Evolutionary conservation across 495 filamentous ascomycete species (phyloP).

Genomic region (Lasiosphaeria miniovina): DNA sequence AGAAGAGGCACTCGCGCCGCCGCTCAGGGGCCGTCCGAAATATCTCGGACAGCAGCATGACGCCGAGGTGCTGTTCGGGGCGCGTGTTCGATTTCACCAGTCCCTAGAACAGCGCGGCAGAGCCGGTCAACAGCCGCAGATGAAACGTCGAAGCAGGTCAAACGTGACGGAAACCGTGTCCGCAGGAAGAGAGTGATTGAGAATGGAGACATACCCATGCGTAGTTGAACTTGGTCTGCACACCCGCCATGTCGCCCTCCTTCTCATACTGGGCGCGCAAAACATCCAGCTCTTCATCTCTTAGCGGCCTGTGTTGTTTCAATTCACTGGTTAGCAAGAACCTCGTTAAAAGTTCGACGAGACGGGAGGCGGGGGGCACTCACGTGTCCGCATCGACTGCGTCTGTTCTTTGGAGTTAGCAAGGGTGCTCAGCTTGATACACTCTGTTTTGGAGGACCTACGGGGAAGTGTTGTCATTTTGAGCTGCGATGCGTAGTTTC

Average conservation of each 20-base stretch:
- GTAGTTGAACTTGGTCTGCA: constrained; percentile 99
- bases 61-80: constrained; percentile 88
- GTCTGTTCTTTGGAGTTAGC: constrained; percentile 52
- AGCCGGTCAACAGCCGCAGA: background rate
- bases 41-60: constrained; percentile 92
- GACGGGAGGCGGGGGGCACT: constrained; percentile 14
- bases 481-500: constrained; percentile 6
- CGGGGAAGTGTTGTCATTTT: constrained; percentile 70
- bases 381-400: constrained; percentile 97
- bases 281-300: constrained; percentile 84
- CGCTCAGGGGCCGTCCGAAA: constrained; percentile 89
- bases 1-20: constrained; percentile 95
- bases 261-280: constrained; percentile 91
- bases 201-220: constrained; percentile 69
- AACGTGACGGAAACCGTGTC: too few species aligned
- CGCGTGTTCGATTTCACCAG: constrained; percentile 87
- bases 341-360: background rate
- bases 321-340: constrained; percentile 2
- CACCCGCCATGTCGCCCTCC: constrained; percentile 91
- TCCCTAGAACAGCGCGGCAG: constrained; percentile 53
- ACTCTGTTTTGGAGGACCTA: constrained; percentile 40
- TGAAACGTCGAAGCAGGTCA: too few species aligned
- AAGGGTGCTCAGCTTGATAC: background rate
- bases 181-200: background rate
- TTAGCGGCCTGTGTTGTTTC: constrained; percentile 64